Conservation (phyloP, 164 flowering plant genomes). For the Santalum album region DNA sequence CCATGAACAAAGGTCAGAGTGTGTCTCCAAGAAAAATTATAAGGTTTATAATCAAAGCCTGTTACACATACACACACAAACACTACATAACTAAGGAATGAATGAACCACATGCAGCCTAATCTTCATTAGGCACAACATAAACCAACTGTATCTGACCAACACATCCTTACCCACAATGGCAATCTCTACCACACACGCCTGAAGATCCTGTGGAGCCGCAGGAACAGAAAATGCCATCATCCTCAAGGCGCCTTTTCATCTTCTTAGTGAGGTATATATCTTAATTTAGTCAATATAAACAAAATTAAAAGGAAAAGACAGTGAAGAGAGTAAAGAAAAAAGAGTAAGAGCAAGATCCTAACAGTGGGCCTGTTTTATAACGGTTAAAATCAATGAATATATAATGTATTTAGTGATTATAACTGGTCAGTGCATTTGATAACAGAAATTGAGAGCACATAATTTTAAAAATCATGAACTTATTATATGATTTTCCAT, state of each 20-base stretch:
- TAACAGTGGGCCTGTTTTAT: too few species aligned
- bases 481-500: too few species aligned
- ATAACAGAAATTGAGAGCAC: too few species aligned
- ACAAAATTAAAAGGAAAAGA: slow-evolving; percentile 6
- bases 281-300: slow-evolving; percentile 53
- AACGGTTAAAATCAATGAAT: too few species aligned
- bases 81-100: neutral
- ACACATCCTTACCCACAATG: slow-evolving; percentile 74
- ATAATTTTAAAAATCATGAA: too few species aligned
- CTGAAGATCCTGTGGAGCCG: slow-evolving; percentile 43
- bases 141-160: neutral
- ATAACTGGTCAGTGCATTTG: too few species aligned
- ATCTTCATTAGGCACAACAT: neutral
- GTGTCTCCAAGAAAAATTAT: neutral
- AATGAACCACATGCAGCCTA: neutral
- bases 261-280: slow-evolving; percentile 66
- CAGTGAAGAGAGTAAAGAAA: neutral
- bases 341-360: too few species aligned
- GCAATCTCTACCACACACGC: slow-evolving; percentile 83
- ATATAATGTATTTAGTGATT: too few species aligned
- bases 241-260: slow-evolving; percentile 77
- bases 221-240: slow-evolving; percentile 98
- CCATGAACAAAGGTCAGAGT: neutral
- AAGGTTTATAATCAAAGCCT: neutral
- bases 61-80: neutral